phyloP scores from a whole-genome alignment of 345 rosid genomes.

The Salix suchowensis region DNA sequence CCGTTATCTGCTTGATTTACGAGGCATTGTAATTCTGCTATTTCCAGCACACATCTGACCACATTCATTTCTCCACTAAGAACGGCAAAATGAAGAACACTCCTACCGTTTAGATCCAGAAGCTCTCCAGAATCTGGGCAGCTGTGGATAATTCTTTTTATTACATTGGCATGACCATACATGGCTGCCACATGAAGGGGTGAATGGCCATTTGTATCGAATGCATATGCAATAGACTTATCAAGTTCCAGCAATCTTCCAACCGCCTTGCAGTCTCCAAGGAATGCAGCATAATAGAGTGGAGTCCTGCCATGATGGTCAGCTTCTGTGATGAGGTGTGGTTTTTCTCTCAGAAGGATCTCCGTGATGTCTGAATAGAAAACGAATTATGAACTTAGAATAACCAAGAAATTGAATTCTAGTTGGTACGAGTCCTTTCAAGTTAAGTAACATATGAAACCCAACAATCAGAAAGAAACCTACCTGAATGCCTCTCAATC shows the following conservation, averaged over 20 bases:
- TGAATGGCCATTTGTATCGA: neutral
- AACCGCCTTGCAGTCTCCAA: neutral
- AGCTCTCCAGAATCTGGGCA: conserved; percentile 1
- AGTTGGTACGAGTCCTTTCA: too few relatives aligned
- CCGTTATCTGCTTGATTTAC: neutral
- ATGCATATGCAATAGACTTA: neutral
- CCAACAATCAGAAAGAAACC: neutral
- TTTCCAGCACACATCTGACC: neutral
- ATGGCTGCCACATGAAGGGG: neutral
- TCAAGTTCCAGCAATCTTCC: neutral
- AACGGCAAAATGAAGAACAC: neutral
- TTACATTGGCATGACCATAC: neutral
- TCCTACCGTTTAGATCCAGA: neutral
- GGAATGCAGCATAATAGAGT: neutral
- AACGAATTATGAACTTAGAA: neutral
- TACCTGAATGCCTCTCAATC: neutral
- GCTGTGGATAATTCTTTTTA: neutral
- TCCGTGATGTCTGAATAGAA: neutral
- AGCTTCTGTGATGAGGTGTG: too few relatives aligned
- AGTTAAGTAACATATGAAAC: too few relatives aligned
- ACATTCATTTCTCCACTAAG: neutral
- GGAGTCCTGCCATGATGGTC: too few relatives aligned
- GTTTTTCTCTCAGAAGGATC: neutral
- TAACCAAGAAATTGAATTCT: neutral
- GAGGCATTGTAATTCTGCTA: neutral